Percentiles rank a stretch among this genome's conserved stretches.
These are phyloP conservation scores for Isabelozyma gotoi DNA, from an alignment of 805 yeast species.

Conservation along the genomic window DNA sequence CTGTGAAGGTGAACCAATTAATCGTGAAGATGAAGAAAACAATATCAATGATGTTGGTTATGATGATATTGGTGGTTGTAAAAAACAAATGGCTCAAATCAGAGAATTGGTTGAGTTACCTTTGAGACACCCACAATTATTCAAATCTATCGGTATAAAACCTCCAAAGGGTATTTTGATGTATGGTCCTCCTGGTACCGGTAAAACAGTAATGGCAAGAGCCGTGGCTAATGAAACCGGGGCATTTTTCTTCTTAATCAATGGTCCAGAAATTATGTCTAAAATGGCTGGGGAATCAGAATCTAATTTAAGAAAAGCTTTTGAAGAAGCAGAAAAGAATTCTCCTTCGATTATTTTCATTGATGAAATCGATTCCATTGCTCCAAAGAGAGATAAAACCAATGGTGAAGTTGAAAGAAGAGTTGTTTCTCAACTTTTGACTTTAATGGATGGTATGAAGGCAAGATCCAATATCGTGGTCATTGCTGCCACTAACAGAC, in stretches of 20 bases:
- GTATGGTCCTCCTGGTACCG: constrained; percentile 99
- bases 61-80: constrained; percentile 98
- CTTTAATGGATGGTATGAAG: constrained; percentile 99
- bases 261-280: constrained; percentile 99
- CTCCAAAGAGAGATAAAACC: constrained; percentile 99
- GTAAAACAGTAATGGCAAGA: constrained; percentile 98
- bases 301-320: constrained; percentile 94
- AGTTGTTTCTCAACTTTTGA: constrained; percentile 95
- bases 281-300: constrained; percentile 99
- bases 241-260: constrained; percentile 95
- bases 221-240: constrained; percentile 99
- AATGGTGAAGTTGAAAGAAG: constrained; percentile 99
- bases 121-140: constrained; percentile 95
- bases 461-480: constrained; percentile 98
- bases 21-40: constrained; percentile 97
- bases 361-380: constrained; percentile 98
- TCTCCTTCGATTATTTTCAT: constrained; percentile 97
- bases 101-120: constrained; percentile 98
- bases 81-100: constrained; percentile 99
- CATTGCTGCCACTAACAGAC: constrained; percentile 94
- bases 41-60: constrained; percentile 96
- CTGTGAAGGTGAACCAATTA: constrained; percentile 98
- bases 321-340: constrained; percentile 98
- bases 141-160: constrained; percentile 96
- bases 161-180: constrained; percentile 97